These are phyloP conservation scores for Ogataea paradorogensis DNA, from an alignment of 805 yeast genomes.

Conservation along the genomic window DNA sequence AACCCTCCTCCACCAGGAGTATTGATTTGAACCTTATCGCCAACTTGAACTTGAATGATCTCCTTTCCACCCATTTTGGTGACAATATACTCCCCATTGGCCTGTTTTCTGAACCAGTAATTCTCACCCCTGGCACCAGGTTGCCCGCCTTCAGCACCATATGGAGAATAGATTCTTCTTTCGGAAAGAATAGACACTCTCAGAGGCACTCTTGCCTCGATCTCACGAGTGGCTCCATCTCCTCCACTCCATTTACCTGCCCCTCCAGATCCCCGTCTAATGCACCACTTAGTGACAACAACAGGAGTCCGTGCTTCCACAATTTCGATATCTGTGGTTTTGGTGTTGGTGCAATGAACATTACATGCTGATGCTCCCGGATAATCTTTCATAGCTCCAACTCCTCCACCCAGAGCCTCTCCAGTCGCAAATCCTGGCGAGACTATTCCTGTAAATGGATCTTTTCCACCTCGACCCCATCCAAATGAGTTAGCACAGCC, in stretches of 20 bases:
- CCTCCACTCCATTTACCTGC: slow-evolving; percentile 46
- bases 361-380: slow-evolving; percentile 47
- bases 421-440: slow-evolving; percentile 51
- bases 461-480: slow-evolving; percentile 48
- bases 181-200: slow-evolving; percentile 43
- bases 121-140: slow-evolving; percentile 40
- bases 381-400: slow-evolving; percentile 49
- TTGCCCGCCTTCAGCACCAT: slow-evolving; percentile 44
- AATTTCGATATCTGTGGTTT: slow-evolving; percentile 53
- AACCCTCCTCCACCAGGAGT: slow-evolving; percentile 40
- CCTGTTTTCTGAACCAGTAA: slow-evolving; percentile 23
- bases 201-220: slow-evolving; percentile 34
- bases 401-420: slow-evolving; percentile 55
- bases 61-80: slow-evolving; percentile 32
- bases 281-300: slow-evolving; percentile 42
- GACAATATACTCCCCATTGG: slow-evolving; percentile 19
- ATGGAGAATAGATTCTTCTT: slow-evolving; percentile 44
- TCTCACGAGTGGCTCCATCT: slow-evolving; percentile 46
- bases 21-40: slow-evolving; percentile 32
- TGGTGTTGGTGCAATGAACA: slow-evolving; percentile 53
- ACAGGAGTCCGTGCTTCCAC: slow-evolving; percentile 52
- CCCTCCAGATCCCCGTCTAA: slow-evolving; percentile 48
- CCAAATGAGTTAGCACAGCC: slow-evolving; percentile 59
- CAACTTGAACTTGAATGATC: slow-evolving; percentile 25
- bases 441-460: slow-evolving; percentile 36